Evolutionary conservation across 768 basidiomycete genomes (phyloP), one percentile per base, ranked within the genome.

Genomic region (Macrocybe gigantea): DNA sequence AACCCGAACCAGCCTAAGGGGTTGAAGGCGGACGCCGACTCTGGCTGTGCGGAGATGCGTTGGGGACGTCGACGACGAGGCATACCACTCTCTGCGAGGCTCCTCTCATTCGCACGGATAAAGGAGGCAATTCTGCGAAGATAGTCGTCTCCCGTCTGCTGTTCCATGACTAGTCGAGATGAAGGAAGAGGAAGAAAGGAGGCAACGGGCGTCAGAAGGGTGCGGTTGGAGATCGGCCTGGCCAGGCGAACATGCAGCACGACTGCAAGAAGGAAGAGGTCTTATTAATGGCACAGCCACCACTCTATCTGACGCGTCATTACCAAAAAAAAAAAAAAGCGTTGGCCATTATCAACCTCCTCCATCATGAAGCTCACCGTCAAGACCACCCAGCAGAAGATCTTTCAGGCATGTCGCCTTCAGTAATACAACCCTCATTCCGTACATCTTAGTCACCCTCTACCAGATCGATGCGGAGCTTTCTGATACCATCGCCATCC

Each of bases 331-430:
- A 22, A 22, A 22, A 22, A 22, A 22, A 22, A 22, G 22, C 22
- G 22, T 22, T 22, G 22, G 6, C 45, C 44, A 35, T 45, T 48
- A n/a, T 30, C 45, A 36, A 36, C 34, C 41, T 36, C 35, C 22
- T 37, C 60, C 68, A 77, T 64, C 64, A 89, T 93, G 85, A 91
- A 92, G 79, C 79, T 98, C 67, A 95, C 92, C 29, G 73, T 98
- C 61, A 98, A 97, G 72, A 97, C 94, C 1, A 80, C 94, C 10
- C 87, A 93, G 68, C 91, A 95, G 64, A 94, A 93, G 74, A 78
- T 88, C 54, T 94, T 93, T 69, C 78, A 83, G 62, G 85, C 90
- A 61, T 6, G 66, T 57, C n/a, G 34, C 30, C 38, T 31, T 33
- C 30, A 32, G 8, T 10, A 42, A 12, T 15, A 52, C 13, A 44